A percentile compares a stretch with the other conserved stretches of the same genome.
Evolutionary conservation across 495 filamentous ascomycete species (phyloP).

Genomic region (Glutinoglossum americanum): DNA sequence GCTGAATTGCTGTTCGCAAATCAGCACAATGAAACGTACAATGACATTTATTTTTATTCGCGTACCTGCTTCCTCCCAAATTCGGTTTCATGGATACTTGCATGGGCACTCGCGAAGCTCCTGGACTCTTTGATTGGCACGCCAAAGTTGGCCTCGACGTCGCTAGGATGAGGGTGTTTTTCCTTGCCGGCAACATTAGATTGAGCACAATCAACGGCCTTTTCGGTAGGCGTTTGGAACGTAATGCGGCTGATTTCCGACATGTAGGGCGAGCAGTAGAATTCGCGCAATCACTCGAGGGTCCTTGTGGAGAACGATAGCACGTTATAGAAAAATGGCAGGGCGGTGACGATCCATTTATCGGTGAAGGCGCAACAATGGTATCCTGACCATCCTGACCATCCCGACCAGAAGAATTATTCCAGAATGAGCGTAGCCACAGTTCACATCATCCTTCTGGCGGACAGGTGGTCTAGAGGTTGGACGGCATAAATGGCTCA

Average conservation of each 20-base stretch:
- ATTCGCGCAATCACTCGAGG: not conserved
- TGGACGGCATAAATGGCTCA: slow-evolving; percentile 1
- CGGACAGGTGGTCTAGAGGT: not conserved
- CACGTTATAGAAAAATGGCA: not conserved
- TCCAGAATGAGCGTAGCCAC: not conserved
- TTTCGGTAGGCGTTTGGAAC: not conserved
- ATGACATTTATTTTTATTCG: not conserved
- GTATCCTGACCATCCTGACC: not conserved
- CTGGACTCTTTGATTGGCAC: not conserved
- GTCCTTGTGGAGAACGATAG: not conserved
- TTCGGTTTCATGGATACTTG: not conserved
- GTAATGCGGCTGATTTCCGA: not conserved
- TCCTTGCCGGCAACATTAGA: not conserved
- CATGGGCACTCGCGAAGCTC: not conserved
- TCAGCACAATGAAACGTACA: not conserved
- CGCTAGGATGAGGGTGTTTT: not conserved
- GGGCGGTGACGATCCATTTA: not conserved
- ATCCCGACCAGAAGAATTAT: no score
- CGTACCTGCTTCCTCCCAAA: not conserved
- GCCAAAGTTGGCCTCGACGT: not conserved
- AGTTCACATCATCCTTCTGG: not conserved
- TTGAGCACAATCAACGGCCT: not conserved
- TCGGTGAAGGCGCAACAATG: not conserved
- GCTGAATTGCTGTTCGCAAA: not conserved
- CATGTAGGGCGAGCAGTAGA: not conserved